A percentile compares a stretch with the other conserved stretches of the same genome.
Evolutionary conservation across 306 rosid species (phyloP).

Genomic region (Medicago lupulina): DNA sequence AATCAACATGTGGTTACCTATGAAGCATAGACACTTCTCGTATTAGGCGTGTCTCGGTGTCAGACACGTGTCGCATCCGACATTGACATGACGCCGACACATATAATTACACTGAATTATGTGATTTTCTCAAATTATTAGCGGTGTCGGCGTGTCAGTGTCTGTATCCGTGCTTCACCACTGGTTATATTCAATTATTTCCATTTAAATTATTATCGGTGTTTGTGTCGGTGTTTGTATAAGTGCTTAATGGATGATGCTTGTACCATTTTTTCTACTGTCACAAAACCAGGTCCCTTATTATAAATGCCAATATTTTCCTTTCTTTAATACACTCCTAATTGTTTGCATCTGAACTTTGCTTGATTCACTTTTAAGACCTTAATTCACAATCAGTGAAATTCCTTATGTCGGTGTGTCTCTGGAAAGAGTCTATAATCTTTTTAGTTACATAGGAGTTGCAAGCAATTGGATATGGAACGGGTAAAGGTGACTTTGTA

Average conservation of each 20-base stretch:
- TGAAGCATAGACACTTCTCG: too few species aligned
- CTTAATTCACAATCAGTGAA: slow-evolving; percentile 16
- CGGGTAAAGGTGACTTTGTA: not conserved
- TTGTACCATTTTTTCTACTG: not conserved
- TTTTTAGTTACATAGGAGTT: slow-evolving; percentile 17
- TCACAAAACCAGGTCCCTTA: not conserved
- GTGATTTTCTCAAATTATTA: too few species aligned
- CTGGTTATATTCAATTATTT: not conserved
- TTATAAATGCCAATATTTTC: slow-evolving; percentile 17
- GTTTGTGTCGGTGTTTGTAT: not conserved
- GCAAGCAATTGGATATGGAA: slow-evolving; percentile 11
- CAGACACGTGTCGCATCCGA: too few species aligned
- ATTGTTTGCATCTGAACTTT: slow-evolving; percentile 29
- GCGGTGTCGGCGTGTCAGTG: too few species aligned
- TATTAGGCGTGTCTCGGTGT: too few species aligned
- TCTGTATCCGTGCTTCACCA: too few species aligned
- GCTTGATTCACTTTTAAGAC: not conserved
- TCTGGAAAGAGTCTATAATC: not conserved
- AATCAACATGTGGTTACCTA: not conserved
- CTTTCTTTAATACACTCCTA: slow-evolving; percentile 20
- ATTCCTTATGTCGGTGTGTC: slow-evolving; percentile 16
- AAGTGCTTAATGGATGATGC: not conserved
- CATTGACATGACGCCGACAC: too few species aligned
- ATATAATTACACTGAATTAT: too few species aligned
- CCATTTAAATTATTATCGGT: not conserved